Evolutionary conservation across 2,329 filamentous ascomycete species (phyloP), one percentile per base, ranked within the genome.

Genomic region (Neoarthrinium moseri): DNA sequence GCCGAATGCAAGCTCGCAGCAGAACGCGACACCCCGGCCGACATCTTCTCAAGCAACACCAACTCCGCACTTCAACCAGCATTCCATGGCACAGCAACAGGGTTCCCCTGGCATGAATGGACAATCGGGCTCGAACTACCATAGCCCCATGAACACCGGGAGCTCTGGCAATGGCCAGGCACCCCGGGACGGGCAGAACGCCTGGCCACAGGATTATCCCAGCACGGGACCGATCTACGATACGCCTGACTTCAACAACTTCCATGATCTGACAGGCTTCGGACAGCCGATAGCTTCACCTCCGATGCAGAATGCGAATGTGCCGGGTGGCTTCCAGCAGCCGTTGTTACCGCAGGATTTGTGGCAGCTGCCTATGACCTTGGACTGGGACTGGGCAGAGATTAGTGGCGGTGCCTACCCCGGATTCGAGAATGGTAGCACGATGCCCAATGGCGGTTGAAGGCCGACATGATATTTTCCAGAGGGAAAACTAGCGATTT

Each of bases 331-430:
- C 60, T 91, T 91, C 60, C 86, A 91, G 55, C 86, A 91, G 55
- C 91, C 91, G 0, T 86, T 96, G 58, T 82, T 97, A 18, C 92
- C 94, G 4, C 90, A 92, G 57, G 94, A 97, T 67, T 69, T 97
- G 21, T 99, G 94, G 83, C 87, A 92, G 64, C 85, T 97, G 81
- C 91, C 92, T 2, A 95, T 96, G 85, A 95, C 89, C 3, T 77
- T 97, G 18, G 92, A 97, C 62, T 96, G 91, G 91, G 90, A 80
- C 59, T 85, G 81, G 79, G 80, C 81, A 2, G 81, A 84, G 63
- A 83, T 85, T 74, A 83, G 78, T 24, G 80, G 81, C n/a, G 81
- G 80, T 8, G 73, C 75, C 3, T 84, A 84, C 55, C 80, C 81
- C 10, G 76, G 76, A 21, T 81, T 84, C 32, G 81, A 85, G 58